Conservation (phyloP, 768 basidiomycete species). For the Tulasnella sp. region DNA sequence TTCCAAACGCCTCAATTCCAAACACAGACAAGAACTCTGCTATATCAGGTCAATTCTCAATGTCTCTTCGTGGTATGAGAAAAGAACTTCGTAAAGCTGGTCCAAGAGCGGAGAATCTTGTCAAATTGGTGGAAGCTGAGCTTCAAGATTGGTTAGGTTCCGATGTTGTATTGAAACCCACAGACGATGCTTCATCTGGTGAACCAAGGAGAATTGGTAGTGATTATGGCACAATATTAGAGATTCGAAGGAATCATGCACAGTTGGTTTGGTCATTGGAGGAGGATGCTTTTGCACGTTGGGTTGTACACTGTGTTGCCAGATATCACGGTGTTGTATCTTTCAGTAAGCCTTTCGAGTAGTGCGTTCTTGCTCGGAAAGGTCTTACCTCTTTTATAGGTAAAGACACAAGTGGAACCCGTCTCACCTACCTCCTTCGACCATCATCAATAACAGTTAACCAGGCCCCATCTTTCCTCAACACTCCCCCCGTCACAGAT, state of each 20-base stretch:
- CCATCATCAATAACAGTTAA: slow-evolving; percentile 57
- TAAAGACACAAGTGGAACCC: slow-evolving; percentile 29
- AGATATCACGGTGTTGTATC: slow-evolving; percentile 67
- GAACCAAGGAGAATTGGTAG: slow-evolving; percentile 8
- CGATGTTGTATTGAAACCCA: slow-evolving; percentile 31
- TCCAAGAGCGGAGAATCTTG: slow-evolving; percentile 46
- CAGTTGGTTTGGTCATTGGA: slow-evolving; percentile 61
- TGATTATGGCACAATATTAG: slow-evolving; percentile 34
- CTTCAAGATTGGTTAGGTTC: slow-evolving; percentile 47
- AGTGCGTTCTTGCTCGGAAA: too few species aligned
- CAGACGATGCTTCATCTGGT: slow-evolving; percentile 6
- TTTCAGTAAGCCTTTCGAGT: slow-evolving; percentile 53
- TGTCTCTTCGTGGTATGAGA: slow-evolving; percentile 64
- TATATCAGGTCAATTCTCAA: slow-evolving; percentile 61
- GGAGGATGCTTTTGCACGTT: slow-evolving; percentile 56
- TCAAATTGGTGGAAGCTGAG: slow-evolving; percentile 52
- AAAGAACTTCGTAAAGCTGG: slow-evolving; percentile 50
- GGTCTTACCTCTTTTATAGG: too few species aligned
- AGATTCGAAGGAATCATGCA: slow-evolving; percentile 50
- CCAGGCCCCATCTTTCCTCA: slow-evolving; percentile 31
- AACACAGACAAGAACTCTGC: too few species aligned
- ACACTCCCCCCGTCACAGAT: slow-evolving; percentile 66
- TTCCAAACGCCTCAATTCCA: slow-evolving; percentile 30
- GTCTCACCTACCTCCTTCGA: slow-evolving; percentile 67
- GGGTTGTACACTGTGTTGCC: slow-evolving; percentile 72